Conservation (phyloP, 176 grass and related monocot species). For the Ampelocalamus luodianensis region DNA sequence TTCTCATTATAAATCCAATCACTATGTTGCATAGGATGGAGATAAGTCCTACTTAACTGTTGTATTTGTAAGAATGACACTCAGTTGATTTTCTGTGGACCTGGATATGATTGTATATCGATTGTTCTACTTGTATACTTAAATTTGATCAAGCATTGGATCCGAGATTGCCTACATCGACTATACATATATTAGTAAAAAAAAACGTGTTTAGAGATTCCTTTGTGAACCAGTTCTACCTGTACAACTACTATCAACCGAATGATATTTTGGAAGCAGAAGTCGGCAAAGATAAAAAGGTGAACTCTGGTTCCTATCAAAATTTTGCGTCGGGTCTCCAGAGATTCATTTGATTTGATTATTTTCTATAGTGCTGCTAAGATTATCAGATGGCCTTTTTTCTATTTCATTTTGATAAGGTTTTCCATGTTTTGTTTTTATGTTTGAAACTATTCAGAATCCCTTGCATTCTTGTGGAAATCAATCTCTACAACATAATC, state of each 20-base stretch:
- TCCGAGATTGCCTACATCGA: neutral
- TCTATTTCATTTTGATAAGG: neutral
- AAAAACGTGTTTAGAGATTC: neutral
- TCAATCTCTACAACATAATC: neutral
- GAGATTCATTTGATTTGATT: neutral
- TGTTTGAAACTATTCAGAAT: neutral
- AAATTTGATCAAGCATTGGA: neutral
- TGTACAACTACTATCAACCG: neutral
- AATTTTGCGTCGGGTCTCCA: neutral
- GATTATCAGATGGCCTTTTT: neutral
- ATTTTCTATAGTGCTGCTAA: neutral
- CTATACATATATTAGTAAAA: slow-evolving; percentile 6
- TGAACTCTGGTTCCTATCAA: neutral
- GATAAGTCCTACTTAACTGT: neutral
- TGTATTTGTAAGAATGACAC: slow-evolving; percentile 1
- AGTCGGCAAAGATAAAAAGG: neutral
- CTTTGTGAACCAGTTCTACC: neutral
- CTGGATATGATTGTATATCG: neutral
- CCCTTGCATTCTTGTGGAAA: neutral
- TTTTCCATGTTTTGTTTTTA: neutral
- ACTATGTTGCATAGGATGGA: slow-evolving; percentile 1
- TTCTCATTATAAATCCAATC: slow-evolving; percentile 17
- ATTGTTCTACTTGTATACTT: neutral
- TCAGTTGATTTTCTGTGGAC: neutral
- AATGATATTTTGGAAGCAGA: slow-evolving; percentile 7